phyloP scores from a whole-genome alignment of 2,329 filamentous ascomycete species.

The Fusarium odoratissimum region DNA sequence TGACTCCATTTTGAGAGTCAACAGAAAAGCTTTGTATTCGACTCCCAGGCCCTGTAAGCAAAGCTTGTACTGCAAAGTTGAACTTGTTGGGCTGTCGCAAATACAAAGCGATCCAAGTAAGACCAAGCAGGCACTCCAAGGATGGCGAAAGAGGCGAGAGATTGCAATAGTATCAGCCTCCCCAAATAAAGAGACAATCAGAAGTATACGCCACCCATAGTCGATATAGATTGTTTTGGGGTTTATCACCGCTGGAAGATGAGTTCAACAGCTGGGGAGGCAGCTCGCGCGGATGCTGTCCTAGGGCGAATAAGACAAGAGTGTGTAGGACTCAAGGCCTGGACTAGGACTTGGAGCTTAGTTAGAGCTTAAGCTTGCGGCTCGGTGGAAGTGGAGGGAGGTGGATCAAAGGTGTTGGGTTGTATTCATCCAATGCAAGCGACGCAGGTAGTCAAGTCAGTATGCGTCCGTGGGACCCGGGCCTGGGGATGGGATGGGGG shows the following conservation, averaged over 20 bases:
- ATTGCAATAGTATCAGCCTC: slow-evolving; percentile 6
- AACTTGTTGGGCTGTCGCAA: background rate
- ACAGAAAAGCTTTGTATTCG: background rate
- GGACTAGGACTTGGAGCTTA: slow-evolving; percentile 41
- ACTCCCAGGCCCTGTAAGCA: background rate
- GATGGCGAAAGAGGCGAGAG: slow-evolving; percentile 12
- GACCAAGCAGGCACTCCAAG: background rate
- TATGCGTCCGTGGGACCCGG: background rate
- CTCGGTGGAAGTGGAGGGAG: slow-evolving; percentile 25
- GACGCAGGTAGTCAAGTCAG: slow-evolving; percentile 11
- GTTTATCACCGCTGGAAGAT: slow-evolving; percentile 24
- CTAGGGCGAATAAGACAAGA: slow-evolving; percentile 46
- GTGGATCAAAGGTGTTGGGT: background rate
- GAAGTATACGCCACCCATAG: slow-evolving; percentile 40
- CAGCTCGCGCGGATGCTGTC: slow-evolving; percentile 42
- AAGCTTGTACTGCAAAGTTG: background rate
- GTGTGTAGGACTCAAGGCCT: slow-evolving; percentile 48
- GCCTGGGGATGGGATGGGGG: background rate
- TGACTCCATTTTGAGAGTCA: slow-evolving; percentile 45
- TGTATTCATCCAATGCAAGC: slow-evolving; percentile 19
- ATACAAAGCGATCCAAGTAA: background rate
- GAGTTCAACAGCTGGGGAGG: slow-evolving; percentile 38
- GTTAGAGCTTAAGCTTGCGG: slow-evolving; percentile 42
- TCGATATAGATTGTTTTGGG: slow-evolving; percentile 41
- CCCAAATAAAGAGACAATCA: background rate